Evolutionary conservation across 2,329 filamentous ascomycete genomes (phyloP), one percentile per base, ranked within the genome.

Genomic region (Pseudogymnoascus sp.): DNA sequence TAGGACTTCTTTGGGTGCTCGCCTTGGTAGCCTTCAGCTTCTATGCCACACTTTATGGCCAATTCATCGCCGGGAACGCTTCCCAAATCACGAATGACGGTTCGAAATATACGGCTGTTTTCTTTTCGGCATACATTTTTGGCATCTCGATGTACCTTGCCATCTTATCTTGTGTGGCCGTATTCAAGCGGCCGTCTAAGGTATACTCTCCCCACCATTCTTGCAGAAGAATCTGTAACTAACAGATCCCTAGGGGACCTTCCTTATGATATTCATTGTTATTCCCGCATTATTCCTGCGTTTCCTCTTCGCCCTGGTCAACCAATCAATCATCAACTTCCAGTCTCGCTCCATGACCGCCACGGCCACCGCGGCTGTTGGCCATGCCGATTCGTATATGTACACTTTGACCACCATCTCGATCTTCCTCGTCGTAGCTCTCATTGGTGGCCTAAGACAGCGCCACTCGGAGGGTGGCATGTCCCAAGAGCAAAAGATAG

Each of bases 71-170:
- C 25, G 46, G 28, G n/a, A 6, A 2, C 9, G n/a, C 2, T 18
- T 12, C 46, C 25, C 4, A 18, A 5, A 12, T n/a, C 25, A 31
- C 28, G n/a, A 18, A 18, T 34, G 46, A 56, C 12, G 25, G 46
- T 18, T 16, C 9, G 25, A 56, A 56, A 18, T 56, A 56, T 31
- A 56, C n/a, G 9, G 2, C 25, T 23, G 9, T 56, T 56, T 34
- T 56, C n/a, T 67, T 37, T 12, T 42, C 42, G 5, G 63, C 40
- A n/a, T 53, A 60, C 36, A 66, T 60, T 38, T 67, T 66, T 9
- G 63, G 61, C 65, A 65, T 67, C 60, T 68, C 64, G 53, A 66
- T 65, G 61, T 65, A 66, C 12, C 67, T 60, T 25, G 62, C 63
- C 9, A 34, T 56, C n/a, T n/a, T 56, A 34, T 1, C 46, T 12